A percentile compares a stretch with the other conserved stretches of the same genome.
Evolutionary conservation across 148 eudicot genomes (phyloP).

Genomic region (Silene latifolia): DNA sequence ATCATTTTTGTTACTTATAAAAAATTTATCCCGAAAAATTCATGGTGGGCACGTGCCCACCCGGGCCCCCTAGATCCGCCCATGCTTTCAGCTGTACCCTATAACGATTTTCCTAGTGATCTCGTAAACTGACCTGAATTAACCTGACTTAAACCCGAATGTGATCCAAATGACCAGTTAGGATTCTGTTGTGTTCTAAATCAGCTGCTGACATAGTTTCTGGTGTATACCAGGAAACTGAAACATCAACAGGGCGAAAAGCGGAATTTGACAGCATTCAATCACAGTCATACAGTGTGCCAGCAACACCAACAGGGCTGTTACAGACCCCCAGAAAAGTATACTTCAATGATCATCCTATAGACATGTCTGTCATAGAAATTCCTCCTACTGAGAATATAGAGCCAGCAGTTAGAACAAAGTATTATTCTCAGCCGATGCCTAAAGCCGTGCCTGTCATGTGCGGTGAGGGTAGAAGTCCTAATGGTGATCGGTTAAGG

Average conservation of each 20-base stretch:
- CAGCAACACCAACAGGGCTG: conserved; percentile 49
- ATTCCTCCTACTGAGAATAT: conserved; percentile 16
- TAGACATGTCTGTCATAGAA: conserved; percentile 7
- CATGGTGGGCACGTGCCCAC: too few species aligned
- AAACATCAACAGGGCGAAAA: conserved; percentile 15
- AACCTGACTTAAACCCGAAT: too few species aligned
- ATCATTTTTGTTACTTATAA: too few species aligned
- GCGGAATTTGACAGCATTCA: conserved; percentile 24
- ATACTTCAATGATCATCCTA: conserved; percentile 36
- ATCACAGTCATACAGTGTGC: conserved; percentile 68
- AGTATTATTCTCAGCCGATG: conserved; percentile 63
- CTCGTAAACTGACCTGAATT: too few species aligned
- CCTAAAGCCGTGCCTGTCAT: conserved; percentile 25
- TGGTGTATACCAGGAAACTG: conserved; percentile 34
- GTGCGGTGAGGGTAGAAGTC: conserved; percentile 32
- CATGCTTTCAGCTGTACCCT: too few species aligned
- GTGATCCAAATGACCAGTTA: too few species aligned
- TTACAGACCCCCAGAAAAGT: conserved; percentile 38
- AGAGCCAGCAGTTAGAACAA: conserved; percentile 15
- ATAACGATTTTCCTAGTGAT: too few species aligned
- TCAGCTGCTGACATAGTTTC: background rate
- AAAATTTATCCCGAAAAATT: too few species aligned
- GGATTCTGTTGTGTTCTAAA: background rate
- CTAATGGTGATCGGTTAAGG: conserved; percentile 28
- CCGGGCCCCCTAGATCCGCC: too few species aligned